These are phyloP conservation scores for Abrus precatorius DNA, from an alignment of 306 rosid species.

Conservation along the genomic window DNA sequence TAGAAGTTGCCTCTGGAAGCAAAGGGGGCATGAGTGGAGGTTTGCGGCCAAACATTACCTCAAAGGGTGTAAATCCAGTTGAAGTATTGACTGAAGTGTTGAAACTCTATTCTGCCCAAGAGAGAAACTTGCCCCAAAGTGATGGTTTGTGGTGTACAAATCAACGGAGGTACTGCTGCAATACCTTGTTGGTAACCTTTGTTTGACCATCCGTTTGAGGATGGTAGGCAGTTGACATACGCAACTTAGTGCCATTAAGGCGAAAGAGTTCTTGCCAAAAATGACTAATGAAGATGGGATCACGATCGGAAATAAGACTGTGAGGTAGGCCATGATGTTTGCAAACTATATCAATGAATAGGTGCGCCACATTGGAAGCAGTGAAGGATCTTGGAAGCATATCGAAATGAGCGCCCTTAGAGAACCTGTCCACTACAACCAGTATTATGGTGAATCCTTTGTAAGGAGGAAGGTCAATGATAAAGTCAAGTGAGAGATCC, in stretches of 20 bases:
- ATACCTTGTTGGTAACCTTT: not conserved
- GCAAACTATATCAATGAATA: not conserved
- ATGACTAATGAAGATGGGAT: not conserved
- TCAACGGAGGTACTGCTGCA: not conserved
- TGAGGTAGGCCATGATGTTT: not conserved
- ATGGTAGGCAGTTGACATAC: not conserved
- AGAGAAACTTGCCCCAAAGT: too few relatives aligned
- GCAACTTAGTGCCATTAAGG: not conserved
- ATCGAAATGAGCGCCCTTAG: too few relatives aligned
- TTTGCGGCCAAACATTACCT: too few relatives aligned
- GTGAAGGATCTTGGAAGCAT: not conserved
- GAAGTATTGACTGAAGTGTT: too few relatives aligned
- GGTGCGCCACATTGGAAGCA: not conserved
- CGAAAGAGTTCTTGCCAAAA: not conserved
- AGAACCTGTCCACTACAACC: too few relatives aligned
- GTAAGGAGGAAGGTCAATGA: too few relatives aligned
- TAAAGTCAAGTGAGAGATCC: not conserved
- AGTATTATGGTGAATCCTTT: too few relatives aligned
- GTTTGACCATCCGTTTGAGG: too few relatives aligned
- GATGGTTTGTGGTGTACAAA: not conserved
- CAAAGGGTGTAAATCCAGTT: too few relatives aligned
- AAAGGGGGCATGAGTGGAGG: too few relatives aligned
- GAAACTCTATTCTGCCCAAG: too few relatives aligned
- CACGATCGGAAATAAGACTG: not conserved
- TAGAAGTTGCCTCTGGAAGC: too few relatives aligned